Conservation (phyloP, 371 early-diverging fungal genomes). For the Ordospora colligata region DNA sequence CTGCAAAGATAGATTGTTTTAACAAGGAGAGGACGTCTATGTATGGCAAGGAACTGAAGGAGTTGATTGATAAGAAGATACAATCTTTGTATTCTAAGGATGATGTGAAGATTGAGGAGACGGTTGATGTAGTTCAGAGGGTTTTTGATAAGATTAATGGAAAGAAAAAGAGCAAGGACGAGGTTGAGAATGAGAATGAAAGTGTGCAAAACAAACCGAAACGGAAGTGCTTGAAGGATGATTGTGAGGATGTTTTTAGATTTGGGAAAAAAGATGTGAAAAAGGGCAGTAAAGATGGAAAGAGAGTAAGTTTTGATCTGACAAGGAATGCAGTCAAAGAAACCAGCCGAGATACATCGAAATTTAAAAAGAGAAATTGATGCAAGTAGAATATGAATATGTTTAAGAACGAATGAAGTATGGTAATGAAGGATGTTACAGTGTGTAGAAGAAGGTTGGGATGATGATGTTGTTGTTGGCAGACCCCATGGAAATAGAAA, state of each 20-base stretch:
- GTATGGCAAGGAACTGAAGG: slow-evolving; percentile 84
- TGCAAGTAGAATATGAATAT: not conserved
- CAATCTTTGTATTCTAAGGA: slow-evolving; percentile 72
- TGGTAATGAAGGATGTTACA: too few species aligned
- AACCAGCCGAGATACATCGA: not conserved
- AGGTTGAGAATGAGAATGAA: not conserved
- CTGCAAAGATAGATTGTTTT: slow-evolving; percentile 92
- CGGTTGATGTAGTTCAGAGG: slow-evolving; percentile 78
- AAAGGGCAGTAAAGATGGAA: not conserved
- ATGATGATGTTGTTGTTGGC: not conserved
- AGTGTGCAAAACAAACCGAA: not conserved
- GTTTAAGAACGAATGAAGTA: too few species aligned
- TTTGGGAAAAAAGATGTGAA: not conserved
- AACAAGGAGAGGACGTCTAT: slow-evolving; percentile 70
- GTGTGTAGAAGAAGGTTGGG: too few species aligned
- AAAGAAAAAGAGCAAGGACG: not conserved
- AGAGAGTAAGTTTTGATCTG: slow-evolving; percentile 3
- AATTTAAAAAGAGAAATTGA: not conserved
- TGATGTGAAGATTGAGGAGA: slow-evolving; percentile 72
- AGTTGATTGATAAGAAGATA: slow-evolving; percentile 86
- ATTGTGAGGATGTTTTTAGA: not conserved
- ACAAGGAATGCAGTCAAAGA: slow-evolving; percentile 2
- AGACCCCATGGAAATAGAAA: slow-evolving; percentile 72
- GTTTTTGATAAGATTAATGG: slow-evolving; percentile 60
- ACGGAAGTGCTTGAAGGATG: not conserved